These are phyloP conservation scores for Aquanectria penicillioides DNA, from an alignment of 2,329 filamentous ascomycete genomes.

Conservation along the genomic window DNA sequence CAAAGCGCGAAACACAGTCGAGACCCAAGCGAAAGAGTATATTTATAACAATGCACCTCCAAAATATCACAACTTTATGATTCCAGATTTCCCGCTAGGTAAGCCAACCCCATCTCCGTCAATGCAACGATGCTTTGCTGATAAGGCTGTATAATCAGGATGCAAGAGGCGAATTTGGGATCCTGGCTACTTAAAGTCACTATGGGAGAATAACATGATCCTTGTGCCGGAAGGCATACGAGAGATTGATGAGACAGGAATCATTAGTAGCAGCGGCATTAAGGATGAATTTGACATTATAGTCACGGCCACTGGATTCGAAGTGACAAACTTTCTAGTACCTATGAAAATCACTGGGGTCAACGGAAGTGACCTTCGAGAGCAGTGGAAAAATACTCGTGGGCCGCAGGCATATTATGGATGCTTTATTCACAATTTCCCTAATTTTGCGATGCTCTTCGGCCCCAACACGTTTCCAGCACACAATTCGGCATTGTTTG, in stretches of 20 bases:
- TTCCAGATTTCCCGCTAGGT: slow-evolving; percentile 41
- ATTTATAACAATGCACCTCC: slow-evolving; percentile 27
- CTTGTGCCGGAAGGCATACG: slow-evolving; percentile 17
- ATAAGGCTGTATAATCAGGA: not conserved
- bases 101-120: not conserved
- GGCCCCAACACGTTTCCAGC: slow-evolving; percentile 13
- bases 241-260: slow-evolving; percentile 11
- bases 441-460: slow-evolving; percentile 37
- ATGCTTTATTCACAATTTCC: slow-evolving; percentile 42
- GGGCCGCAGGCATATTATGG: slow-evolving; percentile 44
- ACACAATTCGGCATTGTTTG: slow-evolving; percentile 16
- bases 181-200: slow-evolving; percentile 25
- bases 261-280: slow-evolving; percentile 9
- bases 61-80: slow-evolving; percentile 38
- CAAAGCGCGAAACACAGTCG: not conserved
- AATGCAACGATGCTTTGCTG: not conserved
- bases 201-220: slow-evolving; percentile 4
- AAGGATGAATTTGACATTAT: slow-evolving; percentile 24
- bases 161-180: slow-evolving; percentile 46
- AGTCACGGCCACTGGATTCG: slow-evolving; percentile 35
- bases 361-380: slow-evolving; percentile 32
- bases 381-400: slow-evolving; percentile 38
- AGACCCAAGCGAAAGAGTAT: slow-evolving; percentile 8
- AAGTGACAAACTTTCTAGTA: slow-evolving; percentile 37
- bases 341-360: slow-evolving; percentile 40